These are phyloP conservation scores for Exserohilum turcica DNA, from an alignment of 2,329 filamentous ascomycete species.

Conservation along the genomic window DNA sequence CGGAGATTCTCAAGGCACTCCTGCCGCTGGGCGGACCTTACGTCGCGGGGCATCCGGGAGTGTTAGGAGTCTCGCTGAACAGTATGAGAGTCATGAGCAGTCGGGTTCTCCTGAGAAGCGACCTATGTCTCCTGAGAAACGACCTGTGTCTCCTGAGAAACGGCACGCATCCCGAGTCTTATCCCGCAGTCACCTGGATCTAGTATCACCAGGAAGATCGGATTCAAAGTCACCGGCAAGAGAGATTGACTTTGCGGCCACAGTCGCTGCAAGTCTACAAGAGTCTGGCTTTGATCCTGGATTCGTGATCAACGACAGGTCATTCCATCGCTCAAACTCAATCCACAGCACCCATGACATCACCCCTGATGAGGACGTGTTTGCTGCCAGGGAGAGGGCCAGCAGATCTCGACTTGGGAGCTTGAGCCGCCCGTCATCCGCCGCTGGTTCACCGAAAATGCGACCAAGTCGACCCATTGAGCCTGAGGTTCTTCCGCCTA, in stretches of 20 bases:
- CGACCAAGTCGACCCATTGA: constrained; percentile 21
- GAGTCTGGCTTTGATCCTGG: constrained; percentile 55
- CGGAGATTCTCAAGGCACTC: constrained; percentile 18
- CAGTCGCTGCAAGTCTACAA: constrained; percentile 53
- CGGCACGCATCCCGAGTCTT: constrained; percentile 21
- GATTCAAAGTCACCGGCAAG: constrained; percentile 34
- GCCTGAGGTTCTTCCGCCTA: constrained; percentile 36
- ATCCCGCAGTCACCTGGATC: constrained; percentile 21
- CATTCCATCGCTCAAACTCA: constrained; percentile 41
- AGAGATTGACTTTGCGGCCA: constrained; percentile 56
- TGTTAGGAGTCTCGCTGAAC: constrained; percentile 30
- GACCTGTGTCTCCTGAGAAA: constrained; percentile 13
- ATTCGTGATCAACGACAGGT: constrained; percentile 52
- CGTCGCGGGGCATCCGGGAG: constrained; percentile 25
- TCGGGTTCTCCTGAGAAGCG: constrained; percentile 14
- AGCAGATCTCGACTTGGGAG: constrained; percentile 39
- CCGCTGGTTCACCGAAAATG: constrained; percentile 33
- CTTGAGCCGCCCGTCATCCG: constrained; percentile 38
- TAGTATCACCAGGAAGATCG: constrained; percentile 32
- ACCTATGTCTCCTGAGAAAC: not conserved
- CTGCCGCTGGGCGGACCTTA: constrained; percentile 14
- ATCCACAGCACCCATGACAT: constrained; percentile 33
- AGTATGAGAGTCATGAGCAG: constrained; percentile 30
- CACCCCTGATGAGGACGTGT: constrained; percentile 41
- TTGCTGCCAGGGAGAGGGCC: constrained; percentile 36